Evolutionary conservation across 1,284 basidiomycete species (phyloP).

Genomic region (Boletus mariae): DNA sequence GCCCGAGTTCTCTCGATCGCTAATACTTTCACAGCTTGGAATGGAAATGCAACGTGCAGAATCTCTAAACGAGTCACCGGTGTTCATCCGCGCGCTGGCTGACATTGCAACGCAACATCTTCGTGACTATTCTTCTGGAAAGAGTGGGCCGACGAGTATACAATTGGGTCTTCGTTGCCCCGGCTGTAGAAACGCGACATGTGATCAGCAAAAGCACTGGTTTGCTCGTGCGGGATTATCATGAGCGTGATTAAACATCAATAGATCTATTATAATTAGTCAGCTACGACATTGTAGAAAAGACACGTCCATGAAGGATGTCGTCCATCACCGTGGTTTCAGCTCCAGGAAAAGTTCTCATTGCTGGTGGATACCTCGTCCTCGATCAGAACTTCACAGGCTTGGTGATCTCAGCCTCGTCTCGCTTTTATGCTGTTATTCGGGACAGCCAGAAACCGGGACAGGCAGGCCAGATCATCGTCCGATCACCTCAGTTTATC

Average conservation of each 20-base stretch:
- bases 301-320: conserved; percentile 31
- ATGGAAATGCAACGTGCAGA: conserved; percentile 89
- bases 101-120: conserved; percentile 89
- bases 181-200: conserved; percentile 87
- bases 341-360: conserved; percentile 91
- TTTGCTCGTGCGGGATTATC: conserved; percentile 58
- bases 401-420: conserved; percentile 85
- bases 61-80: conserved; percentile 97
- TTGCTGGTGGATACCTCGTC: conserved; percentile 94
- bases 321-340: conserved; percentile 66
- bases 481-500: conserved; percentile 90
- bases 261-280: conserved; percentile 2
- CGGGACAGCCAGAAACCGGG: conserved; percentile 30
- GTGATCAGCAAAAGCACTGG: conserved; percentile 86
- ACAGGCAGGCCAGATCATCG: conserved; percentile 50
- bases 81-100: conserved; percentile 94
- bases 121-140: conserved; percentile 52
- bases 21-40: conserved; percentile 60
- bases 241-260: conserved; percentile 1
- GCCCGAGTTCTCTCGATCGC: neutral
- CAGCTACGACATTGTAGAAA: neutral
- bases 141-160: conserved; percentile 60
- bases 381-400: conserved; percentile 83
- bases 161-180: conserved; percentile 92
- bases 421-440: conserved; percentile 86